These are phyloP conservation scores for Silene uniflora DNA, from an alignment of 148 eudicot genomes.

Conservation along the genomic window DNA sequence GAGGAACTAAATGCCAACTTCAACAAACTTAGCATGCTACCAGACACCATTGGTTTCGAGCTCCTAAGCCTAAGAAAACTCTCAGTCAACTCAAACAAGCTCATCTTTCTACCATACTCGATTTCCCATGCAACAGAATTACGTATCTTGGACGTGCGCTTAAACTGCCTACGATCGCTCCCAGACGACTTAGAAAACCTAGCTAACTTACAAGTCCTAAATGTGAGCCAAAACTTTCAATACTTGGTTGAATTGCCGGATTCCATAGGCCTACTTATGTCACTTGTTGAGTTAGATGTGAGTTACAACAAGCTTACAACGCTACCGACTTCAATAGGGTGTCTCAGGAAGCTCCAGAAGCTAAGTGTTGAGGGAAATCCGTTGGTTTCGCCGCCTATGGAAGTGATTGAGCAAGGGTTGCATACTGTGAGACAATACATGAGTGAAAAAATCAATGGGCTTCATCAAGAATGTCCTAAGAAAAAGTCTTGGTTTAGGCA, in stretches of 20 bases:
- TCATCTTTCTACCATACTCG: conserved; percentile 54
- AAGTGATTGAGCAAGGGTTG: conserved; percentile 58
- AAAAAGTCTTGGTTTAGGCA: conserved; percentile 57
- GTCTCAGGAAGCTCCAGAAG: conserved; percentile 59
- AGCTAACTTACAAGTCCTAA: conserved; percentile 51
- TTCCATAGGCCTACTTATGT: conserved; percentile 66
- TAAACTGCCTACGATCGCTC: conserved; percentile 67
- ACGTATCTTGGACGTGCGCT: conserved; percentile 52
- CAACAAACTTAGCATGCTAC: conserved; percentile 53
- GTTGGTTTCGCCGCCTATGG: conserved; percentile 55
- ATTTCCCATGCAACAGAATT: conserved; percentile 57
- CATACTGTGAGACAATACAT: conserved; percentile 50
- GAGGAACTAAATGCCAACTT: conserved; percentile 63
- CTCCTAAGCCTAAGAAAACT: conserved; percentile 55
- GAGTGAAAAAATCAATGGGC: conserved; percentile 50
- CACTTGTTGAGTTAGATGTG: conserved; percentile 63
- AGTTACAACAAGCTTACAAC: conserved; percentile 57
- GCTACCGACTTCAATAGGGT: conserved; percentile 57
- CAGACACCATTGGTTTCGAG: conserved; percentile 74
- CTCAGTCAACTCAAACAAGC: conserved; percentile 70
- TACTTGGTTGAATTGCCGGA: conserved; percentile 50
- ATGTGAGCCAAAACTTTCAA: conserved; percentile 73
- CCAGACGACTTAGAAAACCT: conserved; percentile 78
- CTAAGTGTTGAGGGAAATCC: conserved; percentile 75
- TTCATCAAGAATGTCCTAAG: conserved; percentile 34